Base-by-base conservation (phyloP, 257 asterid genomes). In the Solanum medicagineum region DNA sequence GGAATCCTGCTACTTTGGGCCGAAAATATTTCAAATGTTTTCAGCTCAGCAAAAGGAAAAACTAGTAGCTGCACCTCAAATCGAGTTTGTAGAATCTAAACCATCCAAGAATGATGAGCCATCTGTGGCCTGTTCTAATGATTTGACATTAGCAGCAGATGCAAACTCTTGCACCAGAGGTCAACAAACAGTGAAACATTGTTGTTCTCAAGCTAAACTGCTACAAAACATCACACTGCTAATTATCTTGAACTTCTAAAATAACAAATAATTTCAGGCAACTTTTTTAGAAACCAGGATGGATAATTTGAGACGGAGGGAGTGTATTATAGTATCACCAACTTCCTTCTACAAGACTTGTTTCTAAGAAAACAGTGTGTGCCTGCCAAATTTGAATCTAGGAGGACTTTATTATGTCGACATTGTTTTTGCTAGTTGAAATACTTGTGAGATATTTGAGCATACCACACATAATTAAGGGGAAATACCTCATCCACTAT, bases 401-500 rank as follows among this genome's bases (percentile, higher is more conserved):
- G 1, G 7, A 55, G 60, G 60, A 17, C 60, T 4, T 36, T 36
- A 36, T 36, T 4, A 36, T 36, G 42, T 5, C 1, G 42, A 36
- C 6, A 36, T 36, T 3, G 42, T 0, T 36, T 36, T 8, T 69
- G 24, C 77, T 36, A 69, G 51, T 69, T 36, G 79, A 69, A 36
- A 36, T 36, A 36, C 84, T 86, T 89, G 17, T 88, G 83, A 15
- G 98, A 94, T 75, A 90, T 88, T 75, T 86, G 84, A 56, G 97
- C 98, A 83, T 5, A 94, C 97, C 97, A 95, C 69, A 94, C 98
- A 36, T 91, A 91, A 86, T 94, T 96, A 1, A 97, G 97, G 1
- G 98, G 97, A 82, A 94, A 87, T 59, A 92, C 92, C 85, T 96
- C 96, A 63, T 96, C 99, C 57, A 95, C 94, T 2, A 89, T 95